phyloP scores from a whole-genome alignment of 2,329 filamentous ascomycete species.

The Boeremia lycopersici region DNA sequence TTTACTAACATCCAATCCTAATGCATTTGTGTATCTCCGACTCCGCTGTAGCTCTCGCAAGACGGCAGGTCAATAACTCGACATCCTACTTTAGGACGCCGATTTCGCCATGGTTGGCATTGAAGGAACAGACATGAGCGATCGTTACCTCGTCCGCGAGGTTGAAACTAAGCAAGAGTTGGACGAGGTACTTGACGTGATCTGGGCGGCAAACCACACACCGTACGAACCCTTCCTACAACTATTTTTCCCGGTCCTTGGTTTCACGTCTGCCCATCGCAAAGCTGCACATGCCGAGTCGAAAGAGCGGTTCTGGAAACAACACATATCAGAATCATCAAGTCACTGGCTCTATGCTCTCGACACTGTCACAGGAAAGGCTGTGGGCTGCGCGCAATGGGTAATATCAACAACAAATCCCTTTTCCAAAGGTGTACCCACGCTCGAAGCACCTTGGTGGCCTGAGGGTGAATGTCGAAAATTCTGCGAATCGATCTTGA shows the following conservation, averaged over 20 bases:
- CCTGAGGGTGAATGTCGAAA: slow-evolving; percentile 41
- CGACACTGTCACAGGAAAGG: slow-evolving; percentile 27
- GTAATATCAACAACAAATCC: slow-evolving; percentile 35
- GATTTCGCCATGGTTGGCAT: slow-evolving; percentile 30
- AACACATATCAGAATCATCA: slow-evolving; percentile 30
- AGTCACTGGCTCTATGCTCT: slow-evolving; percentile 44
- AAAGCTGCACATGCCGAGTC: slow-evolving; percentile 36
- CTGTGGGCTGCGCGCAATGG: slow-evolving; percentile 44
- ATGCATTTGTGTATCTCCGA: slow-evolving; percentile 32
- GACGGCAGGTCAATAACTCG: slow-evolving; percentile 20
- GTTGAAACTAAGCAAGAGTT: slow-evolving; percentile 37
- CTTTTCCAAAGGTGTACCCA: slow-evolving; percentile 35
- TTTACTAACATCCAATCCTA: slow-evolving; percentile 29
- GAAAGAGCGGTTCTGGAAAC: slow-evolving; percentile 39
- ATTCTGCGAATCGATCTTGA: slow-evolving; percentile 42
- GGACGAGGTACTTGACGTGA: slow-evolving; percentile 39
- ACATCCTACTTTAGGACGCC: slow-evolving; percentile 22
- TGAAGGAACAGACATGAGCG: slow-evolving; percentile 23
- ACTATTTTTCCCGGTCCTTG: slow-evolving; percentile 43
- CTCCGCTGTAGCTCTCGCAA: slow-evolving; percentile 28
- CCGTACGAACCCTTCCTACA: slow-evolving; percentile 46
- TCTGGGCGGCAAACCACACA: slow-evolving; percentile 44
- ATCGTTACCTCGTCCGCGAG: slow-evolving; percentile 35
- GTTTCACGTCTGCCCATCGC: slow-evolving; percentile 33
- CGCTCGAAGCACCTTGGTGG: slow-evolving; percentile 43